Evolutionary conservation across 495 filamentous ascomycete genomes (phyloP).

Genomic region (Hyaloscypha hepaticicola): DNA sequence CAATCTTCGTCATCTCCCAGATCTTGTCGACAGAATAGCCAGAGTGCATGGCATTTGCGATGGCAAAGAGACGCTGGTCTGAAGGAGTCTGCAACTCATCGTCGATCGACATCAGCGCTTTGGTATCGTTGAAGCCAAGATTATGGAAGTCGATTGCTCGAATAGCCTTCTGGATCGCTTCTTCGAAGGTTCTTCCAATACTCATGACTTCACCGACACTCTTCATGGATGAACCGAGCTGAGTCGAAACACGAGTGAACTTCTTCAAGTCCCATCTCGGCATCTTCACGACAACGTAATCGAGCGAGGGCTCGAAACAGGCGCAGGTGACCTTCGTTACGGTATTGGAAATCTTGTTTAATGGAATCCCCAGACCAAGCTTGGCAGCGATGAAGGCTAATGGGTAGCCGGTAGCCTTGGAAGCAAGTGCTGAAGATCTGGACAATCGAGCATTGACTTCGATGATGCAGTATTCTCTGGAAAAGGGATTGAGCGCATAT

Average conservation of each 20-base stretch:
- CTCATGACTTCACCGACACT: slow-evolving; percentile 99
- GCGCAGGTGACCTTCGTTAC: slow-evolving; percentile 96
- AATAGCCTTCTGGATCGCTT: slow-evolving; percentile 98
- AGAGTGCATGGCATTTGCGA: slow-evolving; percentile 94
- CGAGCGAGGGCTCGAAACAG: slow-evolving; percentile 98
- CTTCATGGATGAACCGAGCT: slow-evolving; percentile 98
- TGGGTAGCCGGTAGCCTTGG: slow-evolving; percentile 96
- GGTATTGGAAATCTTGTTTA: slow-evolving; percentile 95
- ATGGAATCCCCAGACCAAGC: slow-evolving; percentile 86
- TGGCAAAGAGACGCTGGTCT: slow-evolving; percentile 94
- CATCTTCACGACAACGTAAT: slow-evolving; percentile 99
- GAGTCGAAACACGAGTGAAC: slow-evolving; percentile 92
- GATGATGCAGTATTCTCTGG: slow-evolving; percentile 96
- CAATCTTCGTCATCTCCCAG: slow-evolving; percentile 96
- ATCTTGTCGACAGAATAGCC: slow-evolving; percentile 95
- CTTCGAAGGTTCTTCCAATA: slow-evolving; percentile 94
- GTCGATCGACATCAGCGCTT: slow-evolving; percentile 92
- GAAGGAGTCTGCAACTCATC: slow-evolving; percentile 95
- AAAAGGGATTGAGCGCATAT: slow-evolving; percentile 96
- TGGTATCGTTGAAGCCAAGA: slow-evolving; percentile 89
- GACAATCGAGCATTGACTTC: slow-evolving; percentile 98
- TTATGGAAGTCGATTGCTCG: slow-evolving; percentile 93
- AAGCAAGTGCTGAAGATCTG: slow-evolving; percentile 89
- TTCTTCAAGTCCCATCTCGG: slow-evolving; percentile 99
- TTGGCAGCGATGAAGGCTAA: slow-evolving; percentile 96